Evolutionary conservation across 148 eudicot species (phyloP).

Genomic region (Oxyria digyna): DNA sequence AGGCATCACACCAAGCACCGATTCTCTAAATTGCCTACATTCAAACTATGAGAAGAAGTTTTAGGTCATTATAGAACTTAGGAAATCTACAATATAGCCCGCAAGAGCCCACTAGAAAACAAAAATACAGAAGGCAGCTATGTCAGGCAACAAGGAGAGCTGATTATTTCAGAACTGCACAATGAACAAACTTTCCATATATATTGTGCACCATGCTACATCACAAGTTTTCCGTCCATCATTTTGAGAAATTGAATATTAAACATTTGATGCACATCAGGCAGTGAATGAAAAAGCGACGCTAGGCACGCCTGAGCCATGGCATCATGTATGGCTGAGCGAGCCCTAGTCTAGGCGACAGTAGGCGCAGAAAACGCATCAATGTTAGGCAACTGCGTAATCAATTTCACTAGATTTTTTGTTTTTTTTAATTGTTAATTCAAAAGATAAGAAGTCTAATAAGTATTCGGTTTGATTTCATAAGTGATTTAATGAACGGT

Average conservation of each 20-base stretch:
- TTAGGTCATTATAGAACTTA: constrained; percentile 14
- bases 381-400: no score
- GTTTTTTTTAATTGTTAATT: no score
- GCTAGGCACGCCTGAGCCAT: no score
- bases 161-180: no score
- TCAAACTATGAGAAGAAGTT: constrained; percentile 50
- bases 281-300: no score
- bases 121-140: not conserved
- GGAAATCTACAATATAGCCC: not conserved
- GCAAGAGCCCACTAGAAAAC: not conserved
- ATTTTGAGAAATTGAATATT: not conserved
- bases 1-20: constrained; percentile 92
- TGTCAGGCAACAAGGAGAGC: not conserved
- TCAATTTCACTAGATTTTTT: no score
- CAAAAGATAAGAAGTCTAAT: no score
- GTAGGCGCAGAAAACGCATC: no score
- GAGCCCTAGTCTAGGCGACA: no score
- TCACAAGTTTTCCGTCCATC: not conserved
- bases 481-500: no score
- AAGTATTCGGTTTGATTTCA: no score
- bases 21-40: constrained; percentile 92
- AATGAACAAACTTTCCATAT: not conserved
- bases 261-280: constrained; percentile 1
- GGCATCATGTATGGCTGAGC: no score
- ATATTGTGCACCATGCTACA: not conserved